These are phyloP conservation scores for Pyronema domesticum DNA, from an alignment of 495 filamentous ascomycete species.

Conservation along the genomic window DNA sequence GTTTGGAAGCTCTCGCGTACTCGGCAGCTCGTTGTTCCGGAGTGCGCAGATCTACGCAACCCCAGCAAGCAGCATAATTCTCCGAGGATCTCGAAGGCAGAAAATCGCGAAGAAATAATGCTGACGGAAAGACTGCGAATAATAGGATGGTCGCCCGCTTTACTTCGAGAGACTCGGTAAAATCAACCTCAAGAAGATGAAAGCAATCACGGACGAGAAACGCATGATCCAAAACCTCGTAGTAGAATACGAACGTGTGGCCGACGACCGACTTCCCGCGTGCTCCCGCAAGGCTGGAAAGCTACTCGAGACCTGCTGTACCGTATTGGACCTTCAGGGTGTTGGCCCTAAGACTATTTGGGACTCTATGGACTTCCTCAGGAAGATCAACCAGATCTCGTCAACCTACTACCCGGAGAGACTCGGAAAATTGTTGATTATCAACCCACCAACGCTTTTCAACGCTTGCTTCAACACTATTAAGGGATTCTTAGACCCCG, in stretches of 20 bases:
- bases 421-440: constrained; percentile 64
- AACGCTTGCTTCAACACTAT: constrained; percentile 62
- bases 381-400: constrained; percentile 49
- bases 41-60: neutral
- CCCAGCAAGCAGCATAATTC: too few species aligned
- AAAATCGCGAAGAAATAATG: neutral
- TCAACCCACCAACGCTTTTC: constrained; percentile 96
- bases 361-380: constrained; percentile 57
- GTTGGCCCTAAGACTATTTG: constrained; percentile 64
- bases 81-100: neutral
- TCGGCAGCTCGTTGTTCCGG: neutral
- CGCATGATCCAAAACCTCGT: constrained; percentile 94
- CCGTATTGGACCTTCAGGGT: constrained; percentile 90
- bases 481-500: constrained; percentile 22
- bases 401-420: constrained; percentile 96
- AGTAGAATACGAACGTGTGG: constrained; percentile 86
- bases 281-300: constrained; percentile 83
- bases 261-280: constrained; percentile 81
- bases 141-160: constrained; percentile 81
- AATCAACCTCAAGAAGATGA: constrained; percentile 75
- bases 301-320: constrained; percentile 92
- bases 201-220: constrained; percentile 78
- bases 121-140: neutral
- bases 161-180: constrained; percentile 95
- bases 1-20: neutral